Base-by-base conservation (phyloP, 2,329 filamentous ascomycete genomes). In the Zasmidium angulare region DNA sequence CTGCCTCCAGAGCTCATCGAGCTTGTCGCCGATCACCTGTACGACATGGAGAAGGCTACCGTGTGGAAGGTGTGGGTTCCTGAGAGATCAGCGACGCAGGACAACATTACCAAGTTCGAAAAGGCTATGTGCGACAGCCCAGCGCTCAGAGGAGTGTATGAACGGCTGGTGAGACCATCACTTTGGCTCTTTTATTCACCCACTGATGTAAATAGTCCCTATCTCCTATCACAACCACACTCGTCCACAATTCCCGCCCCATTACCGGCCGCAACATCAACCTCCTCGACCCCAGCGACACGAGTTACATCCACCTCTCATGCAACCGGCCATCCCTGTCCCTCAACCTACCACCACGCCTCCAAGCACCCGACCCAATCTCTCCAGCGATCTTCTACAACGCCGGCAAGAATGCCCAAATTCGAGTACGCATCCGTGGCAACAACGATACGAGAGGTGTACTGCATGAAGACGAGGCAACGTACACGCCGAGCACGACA, bases 1-100 rank as follows among this genome's bases (percentile, higher is more conserved):
- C 26, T 62, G 14, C 56, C 60, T 4, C 53, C 43, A 14, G 60
- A 62, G 47, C 56, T 62, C 7, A 50, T 43, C 6, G 53, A 59
- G 31, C 17, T 59, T 14, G 46, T 59, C 12, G 50, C 22, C 23
- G 50, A 59, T 23, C 4, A 56, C 20, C 50, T 59, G 7, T 53
- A 50, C 24, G 21, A 26, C 21, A 24, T 59, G 22, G 53, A 62
- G 19, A 29, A 40, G 46, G 6, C 17, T 3, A 29, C 19, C 12
- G 47, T 59, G 7, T 10, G 17, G 2, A 48, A 48, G 1, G 7
- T 23, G 21, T 58, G 53, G 60, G 20, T 21, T 9, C 36, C 36
- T 4, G 36, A 43, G 12, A 14, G 36, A 17, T 9, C 6, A 4
- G 12, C n/a, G 12, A 43, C 14, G 12, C 12, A 43, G 14, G 12